These are phyloP conservation scores for Zangia roseola DNA, from an alignment of 768 basidiomycete species.

Conservation along the genomic window DNA sequence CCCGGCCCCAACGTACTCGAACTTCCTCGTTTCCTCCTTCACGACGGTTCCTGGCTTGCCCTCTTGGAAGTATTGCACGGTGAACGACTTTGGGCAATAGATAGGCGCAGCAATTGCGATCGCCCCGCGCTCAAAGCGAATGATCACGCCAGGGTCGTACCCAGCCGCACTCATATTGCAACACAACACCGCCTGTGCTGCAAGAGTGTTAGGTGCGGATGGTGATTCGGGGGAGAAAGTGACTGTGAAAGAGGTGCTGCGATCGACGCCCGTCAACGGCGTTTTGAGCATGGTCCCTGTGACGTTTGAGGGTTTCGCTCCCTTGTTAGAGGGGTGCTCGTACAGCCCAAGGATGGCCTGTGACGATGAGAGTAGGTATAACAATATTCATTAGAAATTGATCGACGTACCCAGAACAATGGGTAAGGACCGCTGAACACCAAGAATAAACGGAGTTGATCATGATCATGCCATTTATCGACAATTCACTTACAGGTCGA, in stretches of 20 bases:
- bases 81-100: constrained; percentile 65
- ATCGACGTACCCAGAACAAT: constrained; percentile 62
- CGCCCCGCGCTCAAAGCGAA: constrained; percentile 74
- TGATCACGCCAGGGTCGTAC: constrained; percentile 51
- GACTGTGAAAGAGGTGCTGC: constrained; percentile 71
- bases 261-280: constrained; percentile 74
- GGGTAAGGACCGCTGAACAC: constrained; percentile 72
- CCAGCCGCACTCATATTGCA: constrained; percentile 60
- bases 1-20: constrained; percentile 65
- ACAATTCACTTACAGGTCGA: constrained; percentile 65
- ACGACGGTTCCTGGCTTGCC: constrained; percentile 41
- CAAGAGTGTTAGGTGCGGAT: constrained; percentile 37
- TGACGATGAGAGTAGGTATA: constrained; percentile 10
- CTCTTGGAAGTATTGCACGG: constrained; percentile 57
- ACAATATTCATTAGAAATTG: background rate
- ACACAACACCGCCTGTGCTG: constrained; percentile 71
- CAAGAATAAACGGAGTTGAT: constrained; percentile 5
- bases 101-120: constrained; percentile 66
- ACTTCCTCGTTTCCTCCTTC: constrained; percentile 56
- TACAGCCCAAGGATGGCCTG: constrained; percentile 78
- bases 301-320: constrained; percentile 53
- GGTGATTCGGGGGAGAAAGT: constrained; percentile 55
- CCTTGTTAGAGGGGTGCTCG: constrained; percentile 74
- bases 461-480: background rate
- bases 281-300: constrained; percentile 77